phyloP scores from a whole-genome alignment of 306 rosid genomes.

The Prunus armeniaca region DNA sequence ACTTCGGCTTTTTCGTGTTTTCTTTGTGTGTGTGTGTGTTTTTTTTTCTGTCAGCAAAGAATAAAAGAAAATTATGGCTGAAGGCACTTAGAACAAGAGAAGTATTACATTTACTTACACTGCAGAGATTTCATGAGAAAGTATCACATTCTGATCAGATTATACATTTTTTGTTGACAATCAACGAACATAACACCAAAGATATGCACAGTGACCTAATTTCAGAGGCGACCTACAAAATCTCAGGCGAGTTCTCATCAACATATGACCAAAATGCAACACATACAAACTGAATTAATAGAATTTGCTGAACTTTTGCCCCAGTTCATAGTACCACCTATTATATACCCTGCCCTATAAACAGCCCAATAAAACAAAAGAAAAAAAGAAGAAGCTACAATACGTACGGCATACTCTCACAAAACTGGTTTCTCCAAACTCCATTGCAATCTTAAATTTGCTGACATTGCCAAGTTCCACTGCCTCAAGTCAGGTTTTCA shows the following conservation, averaged over 20 bases:
- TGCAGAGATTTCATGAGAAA: no score
- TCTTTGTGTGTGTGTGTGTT: no score
- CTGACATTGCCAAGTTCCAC: slow-evolving; percentile 17
- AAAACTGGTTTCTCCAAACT: slow-evolving; percentile 31
- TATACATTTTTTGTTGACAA: neutral
- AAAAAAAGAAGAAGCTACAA: neutral
- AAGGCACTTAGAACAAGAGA: no score
- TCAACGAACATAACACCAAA: neutral
- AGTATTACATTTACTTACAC: no score
- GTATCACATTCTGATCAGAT: no score
- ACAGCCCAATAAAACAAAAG: neutral
- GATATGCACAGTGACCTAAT: neutral
- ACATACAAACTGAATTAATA: slow-evolving; percentile 10
- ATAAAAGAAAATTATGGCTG: no score
- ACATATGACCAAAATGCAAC: neutral
- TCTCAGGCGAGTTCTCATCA: neutral
- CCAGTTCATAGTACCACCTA: neutral
- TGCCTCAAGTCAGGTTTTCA: slow-evolving; percentile 26
- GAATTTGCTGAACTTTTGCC: neutral
- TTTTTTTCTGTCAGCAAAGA: no score
- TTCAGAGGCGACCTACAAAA: neutral
- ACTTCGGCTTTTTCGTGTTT: no score
- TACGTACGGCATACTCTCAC: neutral
- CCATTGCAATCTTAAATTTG: slow-evolving; percentile 26
- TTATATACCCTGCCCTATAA: neutral